Base-by-base conservation (phyloP, 306 rosid species). In the Vigna radiata region DNA sequence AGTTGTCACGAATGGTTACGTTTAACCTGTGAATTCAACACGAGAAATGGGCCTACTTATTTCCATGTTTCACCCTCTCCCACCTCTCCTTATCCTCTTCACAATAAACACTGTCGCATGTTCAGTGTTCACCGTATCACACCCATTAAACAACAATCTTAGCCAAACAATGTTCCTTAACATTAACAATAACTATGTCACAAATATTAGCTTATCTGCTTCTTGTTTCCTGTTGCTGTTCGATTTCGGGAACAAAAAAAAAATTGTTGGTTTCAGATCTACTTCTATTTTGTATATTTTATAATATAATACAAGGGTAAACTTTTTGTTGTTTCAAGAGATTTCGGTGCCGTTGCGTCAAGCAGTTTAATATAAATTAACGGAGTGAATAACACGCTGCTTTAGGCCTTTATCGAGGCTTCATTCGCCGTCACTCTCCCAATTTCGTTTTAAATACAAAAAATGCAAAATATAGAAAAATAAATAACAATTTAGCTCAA, bases 341-440 rank as follows among this genome's bases (percentile, higher is more conserved):
- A 23, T 44, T 44, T 13, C 49, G 15, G 49, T 44, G 84, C 72
- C 64, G 29, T 73, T 46, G 64, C 46, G 84, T 80, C 74, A 9
- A 55, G 19, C 29, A 53, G 4, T 55, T 12, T 16, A 77, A 23
- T 58, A 58, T 36, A 47, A 33, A 33, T 33, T 7, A 33, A 36
- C 8, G 7, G 41, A 36, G 41, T 36, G 8, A 36, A 36, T 6
- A 36, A 36, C 41, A 36, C 41, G 41, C 41, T 36, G 7, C 37
- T 33, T 33, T 33, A 49, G 60, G 14, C 17, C 48, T 27, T 29
- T 14, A 0, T 31, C 29, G 48, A 33, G 7, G 37, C 37, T 5
- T 33, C 12, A 4, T n/a, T 73, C 3, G 21, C 82, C 44, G 67
- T 48, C 44, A 21, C 80, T 39, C 80, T 55, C 73, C 9, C 80